Evolutionary conservation across 495 filamentous ascomycete genomes (phyloP), one percentile per base, ranked within the genome.

Genomic region (Penicillium subrubescens): DNA sequence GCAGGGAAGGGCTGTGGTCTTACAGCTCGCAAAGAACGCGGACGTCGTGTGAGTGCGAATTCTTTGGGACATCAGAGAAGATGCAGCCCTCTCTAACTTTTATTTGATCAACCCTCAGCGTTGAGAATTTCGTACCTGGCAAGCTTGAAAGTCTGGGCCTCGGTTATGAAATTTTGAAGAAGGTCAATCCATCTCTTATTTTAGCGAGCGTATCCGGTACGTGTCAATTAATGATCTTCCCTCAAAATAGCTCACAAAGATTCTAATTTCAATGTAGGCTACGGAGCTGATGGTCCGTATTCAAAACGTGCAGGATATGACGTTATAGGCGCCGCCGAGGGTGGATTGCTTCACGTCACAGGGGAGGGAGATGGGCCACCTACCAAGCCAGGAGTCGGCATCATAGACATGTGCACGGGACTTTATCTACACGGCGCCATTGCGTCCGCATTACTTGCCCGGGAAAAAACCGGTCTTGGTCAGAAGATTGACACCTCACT

Each of bases 251-350:
- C 29, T 21, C 27, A 29, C 14, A 41, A 15, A 17, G 10, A 19
- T n/a, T n/a, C 52, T 5, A 51, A 35, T 14, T 27, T 11, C 8
- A 4, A 5, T 8, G 81, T 77, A 44, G 86, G 86, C n/a, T 90
- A 90, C 64, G 93, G 93, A 3, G 91, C 94, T 69, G 91, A 86
- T 0, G 93, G 93, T 0, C 94, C 94, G 0, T 96, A 94, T 71
- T 84, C 86, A 1, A 81, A 85, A 15, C 83, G 93, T 17, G 90
- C 94, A 5, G 93, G 93, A 11, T 97, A 96, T 76, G 94, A 97
- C 73, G 93, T 95, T 37, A 96, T 97, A 87, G 93, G 93, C 1
- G 94, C 94, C 72, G 93, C 92, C 41, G 94, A 97, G 73, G 91
- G 93, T 73, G 94, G 93, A 1, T 72, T 97, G 50, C 94, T 97